Conservation (phyloP, 73 alveolate genomes). For the Blepharisma stoltei region DNA sequence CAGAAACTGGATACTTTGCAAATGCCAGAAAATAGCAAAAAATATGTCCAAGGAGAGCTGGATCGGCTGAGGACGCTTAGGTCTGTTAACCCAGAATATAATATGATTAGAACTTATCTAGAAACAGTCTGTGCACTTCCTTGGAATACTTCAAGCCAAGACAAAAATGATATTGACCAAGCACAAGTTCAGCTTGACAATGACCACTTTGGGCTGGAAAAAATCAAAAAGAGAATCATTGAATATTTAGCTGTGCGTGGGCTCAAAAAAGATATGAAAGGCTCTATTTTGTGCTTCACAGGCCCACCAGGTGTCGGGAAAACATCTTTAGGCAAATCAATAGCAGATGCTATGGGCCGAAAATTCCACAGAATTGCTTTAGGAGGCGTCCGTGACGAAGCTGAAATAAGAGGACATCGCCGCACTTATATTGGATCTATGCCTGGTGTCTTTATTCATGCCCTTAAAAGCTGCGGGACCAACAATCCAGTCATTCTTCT, state of each 20-base stretch:
- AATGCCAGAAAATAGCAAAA: constrained; percentile 73
- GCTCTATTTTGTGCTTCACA: constrained; percentile 81
- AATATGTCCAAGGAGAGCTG: constrained; percentile 59
- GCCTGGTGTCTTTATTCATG: constrained; percentile 90
- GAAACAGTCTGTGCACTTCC: constrained; percentile 71
- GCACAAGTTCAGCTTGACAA: constrained; percentile 63
- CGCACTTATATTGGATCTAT: constrained; percentile 92
- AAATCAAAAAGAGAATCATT: constrained; percentile 87
- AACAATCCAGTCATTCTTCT: constrained; percentile 91
- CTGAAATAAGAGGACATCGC: constrained; percentile 94
- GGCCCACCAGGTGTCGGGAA: constrained; percentile 99
- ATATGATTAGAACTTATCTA: constrained; percentile 66
- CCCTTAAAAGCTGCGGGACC: constrained; percentile 53
- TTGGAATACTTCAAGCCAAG: constrained; percentile 63
- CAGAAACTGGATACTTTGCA: constrained; percentile 47
- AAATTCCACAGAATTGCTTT: constrained; percentile 87
- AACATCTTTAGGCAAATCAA: constrained; percentile 91
- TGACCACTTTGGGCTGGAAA: constrained; percentile 92
- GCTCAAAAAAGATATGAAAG: constrained; percentile 64
- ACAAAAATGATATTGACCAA: constrained; percentile 58
- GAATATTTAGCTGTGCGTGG: constrained; percentile 84
- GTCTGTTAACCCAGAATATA: constrained; percentile 61
- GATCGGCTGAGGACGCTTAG: constrained; percentile 50
- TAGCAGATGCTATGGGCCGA: constrained; percentile 87
- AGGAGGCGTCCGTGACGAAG: constrained; percentile 95